Evolutionary conservation across 2,329 filamentous ascomycete genomes (phyloP), one percentile per base, ranked within the genome.

Genomic region (Alternaria conjuncta): DNA sequence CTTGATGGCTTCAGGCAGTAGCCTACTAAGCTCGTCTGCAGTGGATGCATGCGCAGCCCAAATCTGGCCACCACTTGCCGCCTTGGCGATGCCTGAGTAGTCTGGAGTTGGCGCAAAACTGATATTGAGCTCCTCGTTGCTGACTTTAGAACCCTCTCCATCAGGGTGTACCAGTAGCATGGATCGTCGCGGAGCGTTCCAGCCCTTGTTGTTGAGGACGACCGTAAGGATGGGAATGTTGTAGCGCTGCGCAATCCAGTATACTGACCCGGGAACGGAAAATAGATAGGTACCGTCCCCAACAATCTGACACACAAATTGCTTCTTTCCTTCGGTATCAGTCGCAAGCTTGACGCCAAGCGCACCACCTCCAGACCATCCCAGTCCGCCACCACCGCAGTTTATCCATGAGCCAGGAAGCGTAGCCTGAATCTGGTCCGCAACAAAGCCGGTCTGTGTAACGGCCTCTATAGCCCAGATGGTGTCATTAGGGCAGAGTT

Each of bases 401-500:
- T 94, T 94, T 72, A 95, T 88, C 90, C 90, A 94, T 0, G 88
- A 89, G 0, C 91, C 91, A 0, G 92, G 92, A 0, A 88, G 74
- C 0, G 85, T 89, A 3, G 88, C 86, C 71, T 89, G 88, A 8
- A 96, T 81, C 67, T 94, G 91, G 68, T 96, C 91, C 25, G 88
- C 85, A 1, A 94, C 88, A 26, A 89, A 86, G 0, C 78, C 79
- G 0, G 89, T 89, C 61, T 92, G 88, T 0, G 92, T 96, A 1
- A 96, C 92, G 0, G 92, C 89, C 79, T 96, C 92, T 46, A 96
- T 83, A 3, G 89, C 90, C 82, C 87, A 95, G 63, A 95, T 91
- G 0, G 92, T 92, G 68, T 91, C 88, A 30, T 78, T 68, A 0
- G 90, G 90, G 41, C 86, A 86, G 3, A 82, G 77, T 43, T 86